These are phyloP conservation scores for Fragilariopsis cylindrus DNA, from an alignment of 108 stramenopile genomes.

Conservation along the genomic window DNA sequence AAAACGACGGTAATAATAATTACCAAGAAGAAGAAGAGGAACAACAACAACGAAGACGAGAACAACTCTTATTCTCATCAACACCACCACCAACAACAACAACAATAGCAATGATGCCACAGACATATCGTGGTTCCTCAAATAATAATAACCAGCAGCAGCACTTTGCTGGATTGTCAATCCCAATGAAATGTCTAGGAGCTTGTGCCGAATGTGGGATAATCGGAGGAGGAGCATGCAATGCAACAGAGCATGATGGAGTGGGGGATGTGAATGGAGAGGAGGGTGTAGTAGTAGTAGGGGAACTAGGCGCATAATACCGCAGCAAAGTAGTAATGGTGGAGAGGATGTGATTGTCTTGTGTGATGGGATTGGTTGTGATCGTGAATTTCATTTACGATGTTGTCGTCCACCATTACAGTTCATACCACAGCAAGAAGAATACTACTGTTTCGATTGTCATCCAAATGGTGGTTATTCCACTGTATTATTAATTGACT, in stretches of 20 bases:
- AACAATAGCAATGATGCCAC: too few species aligned
- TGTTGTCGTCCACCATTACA: constrained; percentile 46
- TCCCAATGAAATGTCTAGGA: constrained; percentile 18
- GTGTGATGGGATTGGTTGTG: constrained; percentile 41
- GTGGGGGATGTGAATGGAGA: background rate
- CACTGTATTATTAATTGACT: constrained; percentile 35
- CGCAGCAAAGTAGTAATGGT: background rate
- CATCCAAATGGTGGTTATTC: constrained; percentile 43
- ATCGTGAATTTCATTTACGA: constrained; percentile 57
- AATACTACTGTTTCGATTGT: constrained; percentile 60
- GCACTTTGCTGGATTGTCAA: constrained; percentile 19
- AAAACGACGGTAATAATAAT: background rate
- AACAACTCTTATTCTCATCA: background rate
- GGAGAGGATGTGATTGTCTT: constrained; percentile 11
- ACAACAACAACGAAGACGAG: background rate
- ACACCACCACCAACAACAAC: too few species aligned
- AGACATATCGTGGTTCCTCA: background rate
- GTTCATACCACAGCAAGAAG: constrained; percentile 50
- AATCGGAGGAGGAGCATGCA: background rate
- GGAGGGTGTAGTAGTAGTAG: background rate
- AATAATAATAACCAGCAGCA: background rate
- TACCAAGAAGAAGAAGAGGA: background rate
- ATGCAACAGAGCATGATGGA: background rate
- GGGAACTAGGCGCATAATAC: too few species aligned
- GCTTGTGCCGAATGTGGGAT: constrained; percentile 29